These are phyloP conservation scores for Vaccinium vitisidaea DNA, from an alignment of 148 eudicot genomes.

Conservation along the genomic window DNA sequence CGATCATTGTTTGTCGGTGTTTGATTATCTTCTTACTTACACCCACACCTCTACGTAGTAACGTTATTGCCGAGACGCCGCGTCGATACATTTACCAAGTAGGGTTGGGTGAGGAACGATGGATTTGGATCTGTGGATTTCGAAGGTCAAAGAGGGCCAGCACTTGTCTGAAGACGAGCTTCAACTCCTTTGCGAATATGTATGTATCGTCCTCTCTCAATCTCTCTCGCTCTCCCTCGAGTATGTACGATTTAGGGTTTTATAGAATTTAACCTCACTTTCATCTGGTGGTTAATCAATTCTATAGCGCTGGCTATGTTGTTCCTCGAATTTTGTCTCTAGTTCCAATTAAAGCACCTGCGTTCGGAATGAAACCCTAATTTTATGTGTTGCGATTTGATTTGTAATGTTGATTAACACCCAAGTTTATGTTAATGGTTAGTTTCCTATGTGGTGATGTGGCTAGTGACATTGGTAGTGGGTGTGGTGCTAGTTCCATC, in stretches of 20 bases:
- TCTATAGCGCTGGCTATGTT: background rate
- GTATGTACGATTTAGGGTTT: background rate
- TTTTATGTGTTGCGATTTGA: background rate
- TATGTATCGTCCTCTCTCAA: constrained; percentile 15
- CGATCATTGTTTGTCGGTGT: background rate
- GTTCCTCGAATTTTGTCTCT: background rate
- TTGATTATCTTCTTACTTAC: background rate
- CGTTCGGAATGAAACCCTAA: background rate
- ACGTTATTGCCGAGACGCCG: too few relatives aligned
- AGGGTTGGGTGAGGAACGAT: constrained; percentile 26
- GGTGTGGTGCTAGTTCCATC: background rate
- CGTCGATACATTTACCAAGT: background rate
- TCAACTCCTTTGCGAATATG: constrained; percentile 96
- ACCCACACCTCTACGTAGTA: background rate
- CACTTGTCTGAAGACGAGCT: constrained; percentile 97
- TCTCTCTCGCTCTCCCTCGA: constrained; percentile 8
- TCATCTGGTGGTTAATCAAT: background rate
- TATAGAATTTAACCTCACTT: background rate
- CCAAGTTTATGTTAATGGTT: background rate
- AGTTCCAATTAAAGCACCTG: background rate
- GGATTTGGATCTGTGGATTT: constrained; percentile 98
- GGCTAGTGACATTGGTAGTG: background rate
- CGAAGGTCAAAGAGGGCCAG: constrained; percentile 91
- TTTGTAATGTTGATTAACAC: background rate
- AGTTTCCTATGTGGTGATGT: background rate